phyloP scores from a whole-genome alignment of 2,329 filamentous ascomycete genomes.

The Phialocephala subalpina region DNA sequence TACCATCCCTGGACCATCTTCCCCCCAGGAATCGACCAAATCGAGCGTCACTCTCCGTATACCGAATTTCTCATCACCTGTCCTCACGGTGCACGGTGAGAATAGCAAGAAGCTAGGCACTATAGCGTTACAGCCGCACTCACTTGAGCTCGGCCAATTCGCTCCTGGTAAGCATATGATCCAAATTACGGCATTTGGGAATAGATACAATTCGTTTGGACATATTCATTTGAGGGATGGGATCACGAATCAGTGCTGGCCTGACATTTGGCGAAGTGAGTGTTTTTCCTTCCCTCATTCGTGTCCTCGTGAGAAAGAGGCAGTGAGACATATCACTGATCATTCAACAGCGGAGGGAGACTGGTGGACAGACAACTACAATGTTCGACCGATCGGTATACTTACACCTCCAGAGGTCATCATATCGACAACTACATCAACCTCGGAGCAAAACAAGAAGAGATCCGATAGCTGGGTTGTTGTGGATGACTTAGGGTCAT shows the following conservation, averaged over 20 bases:
- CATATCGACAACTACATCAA: neutral
- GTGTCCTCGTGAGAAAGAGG: neutral
- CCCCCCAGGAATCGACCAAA: neutral
- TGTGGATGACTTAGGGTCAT: neutral
- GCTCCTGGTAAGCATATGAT: conserved; percentile 29
- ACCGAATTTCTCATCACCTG: conserved; percentile 37
- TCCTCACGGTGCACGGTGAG: conserved; percentile 32
- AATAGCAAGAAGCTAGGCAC: conserved; percentile 29
- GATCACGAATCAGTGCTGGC: conserved; percentile 33
- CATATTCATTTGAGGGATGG: conserved; percentile 39
- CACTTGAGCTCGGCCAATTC: conserved; percentile 31
- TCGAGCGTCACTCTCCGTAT: conserved; percentile 28
- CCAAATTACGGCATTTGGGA: conserved; percentile 40
- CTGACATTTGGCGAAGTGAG: conserved; percentile 38
- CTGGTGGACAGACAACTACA: conserved; percentile 38
- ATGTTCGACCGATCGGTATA: conserved; percentile 31
- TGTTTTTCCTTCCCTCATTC: conserved; percentile 20
- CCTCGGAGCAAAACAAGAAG: neutral
- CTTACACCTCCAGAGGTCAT: conserved; percentile 12
- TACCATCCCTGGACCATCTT: conserved; percentile 3
- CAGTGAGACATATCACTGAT: neutral
- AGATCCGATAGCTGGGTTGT: neutral
- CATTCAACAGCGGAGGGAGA: conserved; percentile 29
- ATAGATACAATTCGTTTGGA: conserved; percentile 42
- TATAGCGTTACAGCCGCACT: conserved; percentile 40